These are phyloP conservation scores for Setaria viridis DNA, from an alignment of 202 grass and related monocot genomes.

Conservation along the genomic window DNA sequence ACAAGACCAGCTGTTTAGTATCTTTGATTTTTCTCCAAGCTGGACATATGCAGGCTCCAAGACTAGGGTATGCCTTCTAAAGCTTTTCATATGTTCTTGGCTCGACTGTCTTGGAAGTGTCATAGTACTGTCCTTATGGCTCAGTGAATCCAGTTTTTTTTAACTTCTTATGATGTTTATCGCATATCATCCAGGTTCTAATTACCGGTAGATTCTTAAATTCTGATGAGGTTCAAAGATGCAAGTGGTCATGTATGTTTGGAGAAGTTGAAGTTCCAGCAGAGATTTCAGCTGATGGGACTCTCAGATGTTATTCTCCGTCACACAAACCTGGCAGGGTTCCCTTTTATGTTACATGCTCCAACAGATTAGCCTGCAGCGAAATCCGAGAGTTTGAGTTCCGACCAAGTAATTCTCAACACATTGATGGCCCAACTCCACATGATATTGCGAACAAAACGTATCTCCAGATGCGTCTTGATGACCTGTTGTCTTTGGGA, in stretches of 20 bases:
- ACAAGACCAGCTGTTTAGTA: slow-evolving; percentile 87
- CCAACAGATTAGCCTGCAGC: slow-evolving; percentile 86
- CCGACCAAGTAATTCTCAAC: slow-evolving; percentile 54
- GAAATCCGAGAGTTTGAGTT: slow-evolving; percentile 97
- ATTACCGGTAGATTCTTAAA: slow-evolving; percentile 72
- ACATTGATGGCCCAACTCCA: slow-evolving; percentile 66
- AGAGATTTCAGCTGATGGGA: slow-evolving; percentile 61
- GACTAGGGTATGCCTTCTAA: slow-evolving; percentile 66
- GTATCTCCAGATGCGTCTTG: slow-evolving; percentile 72
- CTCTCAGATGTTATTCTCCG: slow-evolving; percentile 70
- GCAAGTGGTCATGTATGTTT: slow-evolving; percentile 98
- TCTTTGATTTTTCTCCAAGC: slow-evolving; percentile 76
- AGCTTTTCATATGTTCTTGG: slow-evolving; percentile 24
- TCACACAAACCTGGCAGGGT: slow-evolving; percentile 70
- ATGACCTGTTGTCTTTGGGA: slow-evolving; percentile 66
- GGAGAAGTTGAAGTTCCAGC: slow-evolving; percentile 85
- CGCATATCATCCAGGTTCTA: slow-evolving; percentile 64
- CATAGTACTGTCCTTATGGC: slow-evolving; percentile 17
- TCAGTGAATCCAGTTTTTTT: slow-evolving; percentile 32
- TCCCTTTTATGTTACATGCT: slow-evolving; percentile 91
- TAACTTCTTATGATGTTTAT: slow-evolving; percentile 41
- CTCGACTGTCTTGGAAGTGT: slow-evolving; percentile 20
- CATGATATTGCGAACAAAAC: slow-evolving; percentile 56
- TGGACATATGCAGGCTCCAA: slow-evolving; percentile 70
- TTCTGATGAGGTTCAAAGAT: slow-evolving; percentile 49